Evolutionary conservation across 805 yeast genomes (phyloP), one percentile per base, ranked within the genome.

Genomic region (Ogataea populi-albae): DNA sequence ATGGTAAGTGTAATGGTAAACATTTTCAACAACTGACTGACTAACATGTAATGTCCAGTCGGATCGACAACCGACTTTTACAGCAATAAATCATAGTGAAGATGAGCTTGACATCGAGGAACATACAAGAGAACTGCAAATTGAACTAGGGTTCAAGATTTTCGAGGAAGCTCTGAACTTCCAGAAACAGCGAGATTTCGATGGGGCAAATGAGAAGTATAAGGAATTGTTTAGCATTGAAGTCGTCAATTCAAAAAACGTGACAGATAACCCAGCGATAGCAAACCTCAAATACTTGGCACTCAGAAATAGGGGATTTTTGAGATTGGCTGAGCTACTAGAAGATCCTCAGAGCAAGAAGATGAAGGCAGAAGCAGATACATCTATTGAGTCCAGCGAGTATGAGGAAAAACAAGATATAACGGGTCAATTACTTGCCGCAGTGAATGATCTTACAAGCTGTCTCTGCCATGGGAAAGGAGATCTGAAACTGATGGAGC

Each of bases 71-170:
- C 81, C 89, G 16, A 66, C 79, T 2, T 89, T 91, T 57, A 71
- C 80, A 21, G 95, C 98, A 2, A 69, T 89, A 28, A 91, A 91
- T 52, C 62, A 81, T 30, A 74, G 74, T 26, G 91, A 83, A 38
- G 94, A 85, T 52, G 86, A 83, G 33, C 66, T 75, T 23, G 91
- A 86, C 45, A 83, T 81, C 22, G 96, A 89, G 45, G 91, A 87
- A 45, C 95, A 88, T 52, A 83, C 97, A 1, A 68, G 96, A 31
- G 99, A 93, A 55, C 66, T 91, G 17, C 97, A 91, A 62, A 72
- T 80, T 15, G 98, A 93, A 57, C 85, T 84, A 52, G 93, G 95
- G 3, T 81, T 83, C 56, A 77, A 76, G 46, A 61, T 79, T 9
- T 87, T 83, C 54, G 86, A 86, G 49, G 60, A 62, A 15, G 96